A percentile compares a stretch with the other conserved stretches of the same genome.
phyloP scores from a whole-genome alignment of 208 protist species.

The Tetramitus jugosus region DNA sequence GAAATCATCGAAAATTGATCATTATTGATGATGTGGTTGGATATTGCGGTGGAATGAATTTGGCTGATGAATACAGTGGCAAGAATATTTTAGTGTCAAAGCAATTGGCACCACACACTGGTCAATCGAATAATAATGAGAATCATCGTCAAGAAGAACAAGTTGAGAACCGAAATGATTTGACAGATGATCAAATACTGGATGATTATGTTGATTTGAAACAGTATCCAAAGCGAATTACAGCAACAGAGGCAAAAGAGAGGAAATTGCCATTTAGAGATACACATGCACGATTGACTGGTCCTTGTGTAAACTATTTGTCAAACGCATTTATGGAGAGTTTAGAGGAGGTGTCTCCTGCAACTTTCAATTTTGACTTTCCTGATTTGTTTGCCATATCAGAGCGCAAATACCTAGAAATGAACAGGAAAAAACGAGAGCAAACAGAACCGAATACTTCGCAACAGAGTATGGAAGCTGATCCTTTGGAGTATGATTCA shows the following conservation, averaged over 20 bases:
- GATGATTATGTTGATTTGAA: background rate
- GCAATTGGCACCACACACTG: background rate
- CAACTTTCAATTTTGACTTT: too few relatives aligned
- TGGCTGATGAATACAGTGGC: constrained; percentile 79
- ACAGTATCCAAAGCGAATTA: background rate
- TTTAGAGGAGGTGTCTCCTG: constrained; percentile 34
- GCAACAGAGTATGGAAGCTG: background rate
- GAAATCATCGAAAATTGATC: constrained; percentile 79
- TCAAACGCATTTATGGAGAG: constrained; percentile 68
- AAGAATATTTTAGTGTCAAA: background rate
- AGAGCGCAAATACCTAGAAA: too few relatives aligned
- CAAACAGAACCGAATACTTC: background rate
- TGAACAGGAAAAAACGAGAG: too few relatives aligned
- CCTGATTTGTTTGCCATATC: too few relatives aligned
- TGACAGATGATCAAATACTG: background rate
- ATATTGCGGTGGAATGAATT: constrained; percentile 79
- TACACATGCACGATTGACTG: constrained; percentile 61
- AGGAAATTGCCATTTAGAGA: constrained; percentile 68
- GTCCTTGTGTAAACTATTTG: constrained; percentile 61
- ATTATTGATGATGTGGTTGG: constrained; percentile 62
- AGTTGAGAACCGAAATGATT: background rate
- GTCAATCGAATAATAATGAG: background rate
- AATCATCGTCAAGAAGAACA: background rate
- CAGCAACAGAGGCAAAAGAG: constrained; percentile 18
- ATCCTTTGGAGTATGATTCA: background rate